Evolutionary conservation across 805 yeast genomes (phyloP).

Genomic region (Kodamaea jinghongensis): DNA sequence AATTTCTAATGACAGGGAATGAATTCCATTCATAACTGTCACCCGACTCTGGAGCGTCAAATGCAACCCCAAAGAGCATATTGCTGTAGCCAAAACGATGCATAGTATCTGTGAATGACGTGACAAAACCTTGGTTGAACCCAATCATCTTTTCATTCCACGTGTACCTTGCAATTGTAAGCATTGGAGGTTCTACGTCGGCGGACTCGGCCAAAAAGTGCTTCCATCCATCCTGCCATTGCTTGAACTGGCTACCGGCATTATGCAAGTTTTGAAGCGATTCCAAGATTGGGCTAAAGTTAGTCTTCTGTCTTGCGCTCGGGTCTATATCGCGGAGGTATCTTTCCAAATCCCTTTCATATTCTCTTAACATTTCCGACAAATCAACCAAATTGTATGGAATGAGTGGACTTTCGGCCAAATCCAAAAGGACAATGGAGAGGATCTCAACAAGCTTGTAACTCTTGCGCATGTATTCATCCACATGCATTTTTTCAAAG

Average conservation of each 20-base stretch:
- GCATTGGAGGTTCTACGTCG: constrained; percentile 70
- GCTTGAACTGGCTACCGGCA: constrained; percentile 45
- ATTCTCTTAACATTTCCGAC: constrained; percentile 42
- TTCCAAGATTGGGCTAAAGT: constrained; percentile 22
- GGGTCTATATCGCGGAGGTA: constrained; percentile 25
- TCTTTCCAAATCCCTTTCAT: constrained; percentile 45
- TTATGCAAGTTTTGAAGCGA: constrained; percentile 25
- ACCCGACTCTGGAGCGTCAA: constrained; percentile 46
- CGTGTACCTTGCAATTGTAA: constrained; percentile 70
- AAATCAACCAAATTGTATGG: constrained; percentile 60
- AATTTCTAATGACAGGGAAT: constrained; percentile 78
- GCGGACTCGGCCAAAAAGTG: constrained; percentile 34
- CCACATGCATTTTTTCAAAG: constrained; percentile 47
- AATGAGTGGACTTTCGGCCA: constrained; percentile 74
- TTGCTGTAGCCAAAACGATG: constrained; percentile 66
- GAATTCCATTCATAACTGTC: constrained; percentile 53
- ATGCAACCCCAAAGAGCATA: constrained; percentile 65
- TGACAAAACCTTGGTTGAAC: constrained; percentile 53
- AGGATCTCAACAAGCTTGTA: constrained; percentile 54
- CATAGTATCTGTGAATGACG: constrained; percentile 8
- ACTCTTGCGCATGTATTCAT: constrained; percentile 56
- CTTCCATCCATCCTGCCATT: constrained; percentile 65
- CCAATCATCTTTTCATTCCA: constrained; percentile 70
- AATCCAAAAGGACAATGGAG: constrained; percentile 49
- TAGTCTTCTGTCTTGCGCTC: constrained; percentile 16